Conservation (phyloP, 2,329 filamentous ascomycete species). For the Aspergillus ochraceoroseus region DNA sequence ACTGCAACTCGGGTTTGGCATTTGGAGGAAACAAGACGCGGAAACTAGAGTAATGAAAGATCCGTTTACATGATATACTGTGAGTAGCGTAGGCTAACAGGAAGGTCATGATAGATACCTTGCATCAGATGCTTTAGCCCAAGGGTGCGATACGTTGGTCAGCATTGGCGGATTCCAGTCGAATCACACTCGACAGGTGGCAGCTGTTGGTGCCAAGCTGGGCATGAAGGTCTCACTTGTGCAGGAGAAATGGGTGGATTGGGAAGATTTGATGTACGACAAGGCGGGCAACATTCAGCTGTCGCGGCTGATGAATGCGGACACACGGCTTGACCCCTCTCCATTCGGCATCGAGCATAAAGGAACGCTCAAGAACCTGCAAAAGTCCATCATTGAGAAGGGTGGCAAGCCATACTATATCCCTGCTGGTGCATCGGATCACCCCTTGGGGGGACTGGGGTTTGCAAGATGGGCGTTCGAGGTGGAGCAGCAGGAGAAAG, state of each 20-base stretch:
- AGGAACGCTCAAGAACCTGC: slow-evolving; percentile 52
- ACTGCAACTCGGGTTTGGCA: slow-evolving; percentile 8
- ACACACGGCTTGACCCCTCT: slow-evolving; percentile 57
- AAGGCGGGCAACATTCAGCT: slow-evolving; percentile 68
- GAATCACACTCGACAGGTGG: slow-evolving; percentile 65
- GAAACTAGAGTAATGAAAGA: slow-evolving; percentile 2
- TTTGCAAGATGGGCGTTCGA: slow-evolving; percentile 69
- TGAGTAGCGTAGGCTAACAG: not conserved
- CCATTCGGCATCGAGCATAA: slow-evolving; percentile 67
- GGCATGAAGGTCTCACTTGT: slow-evolving; percentile 51
- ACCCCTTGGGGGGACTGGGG: slow-evolving; percentile 64
- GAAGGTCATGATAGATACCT: not conserved
- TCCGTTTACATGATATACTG: not conserved
- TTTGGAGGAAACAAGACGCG: slow-evolving; percentile 12
- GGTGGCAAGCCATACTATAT: slow-evolving; percentile 66
- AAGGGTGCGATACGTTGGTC: slow-evolving; percentile 7
- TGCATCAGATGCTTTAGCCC: slow-evolving; percentile 3
- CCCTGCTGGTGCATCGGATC: slow-evolving; percentile 65
- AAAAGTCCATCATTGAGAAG: slow-evolving; percentile 48
- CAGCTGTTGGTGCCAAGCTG: slow-evolving; percentile 56
- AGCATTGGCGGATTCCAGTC: slow-evolving; percentile 33
- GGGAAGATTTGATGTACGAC: slow-evolving; percentile 56
- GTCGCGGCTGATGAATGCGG: slow-evolving; percentile 61
- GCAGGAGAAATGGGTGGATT: slow-evolving; percentile 66
- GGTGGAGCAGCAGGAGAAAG: slow-evolving; percentile 58